phyloP scores from a whole-genome alignment of 2,329 filamentous ascomycete species.

The Chrysosphaeria jannelii region DNA sequence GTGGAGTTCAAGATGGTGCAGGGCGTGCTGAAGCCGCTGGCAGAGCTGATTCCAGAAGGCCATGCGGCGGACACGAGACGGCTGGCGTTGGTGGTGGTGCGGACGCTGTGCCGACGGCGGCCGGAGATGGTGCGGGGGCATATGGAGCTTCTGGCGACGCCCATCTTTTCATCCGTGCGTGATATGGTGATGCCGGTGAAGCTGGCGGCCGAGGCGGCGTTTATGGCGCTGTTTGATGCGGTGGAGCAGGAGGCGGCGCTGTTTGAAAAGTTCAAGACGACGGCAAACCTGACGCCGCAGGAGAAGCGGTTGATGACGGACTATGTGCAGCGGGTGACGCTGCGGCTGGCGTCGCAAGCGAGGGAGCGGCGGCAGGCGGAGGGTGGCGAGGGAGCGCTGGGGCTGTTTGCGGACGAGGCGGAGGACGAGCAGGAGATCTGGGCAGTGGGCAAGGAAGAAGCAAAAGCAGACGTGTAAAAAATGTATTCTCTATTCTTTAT shows the following conservation, averaged over 20 bases:
- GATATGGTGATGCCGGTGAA: conserved; percentile 89
- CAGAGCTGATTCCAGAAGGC: conserved; percentile 45
- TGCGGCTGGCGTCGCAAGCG: conserved; percentile 60
- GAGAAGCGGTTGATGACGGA: conserved; percentile 59
- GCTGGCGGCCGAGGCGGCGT: conserved; percentile 76
- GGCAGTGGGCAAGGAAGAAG: conserved; percentile 76
- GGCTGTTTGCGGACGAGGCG: conserved; percentile 63
- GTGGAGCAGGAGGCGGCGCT: conserved; percentile 61
- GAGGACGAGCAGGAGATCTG: conserved; percentile 91
- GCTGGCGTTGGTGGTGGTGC: conserved; percentile 58
- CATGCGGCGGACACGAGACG: conserved; percentile 58
- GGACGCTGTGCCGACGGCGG: conserved; percentile 54
- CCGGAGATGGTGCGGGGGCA: conserved; percentile 61
- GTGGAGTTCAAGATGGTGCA: conserved; percentile 61
- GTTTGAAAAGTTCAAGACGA: conserved; percentile 70
- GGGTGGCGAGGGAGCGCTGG: conserved; percentile 60
- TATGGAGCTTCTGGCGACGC: conserved; percentile 45
- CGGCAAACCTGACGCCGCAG: conserved; percentile 31
- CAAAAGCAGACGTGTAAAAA: conserved; percentile 28
- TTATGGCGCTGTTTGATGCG: conserved; percentile 70
- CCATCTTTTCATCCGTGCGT: conserved; percentile 69
- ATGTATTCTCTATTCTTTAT: too few species aligned
- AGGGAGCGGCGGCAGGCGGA: conserved; percentile 76
- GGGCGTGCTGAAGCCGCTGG: conserved; percentile 50
- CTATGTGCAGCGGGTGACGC: conserved; percentile 62